Evolutionary conservation across 176 grass and related monocot genomes (phyloP).

Genomic region (Oryza officinalis): DNA sequence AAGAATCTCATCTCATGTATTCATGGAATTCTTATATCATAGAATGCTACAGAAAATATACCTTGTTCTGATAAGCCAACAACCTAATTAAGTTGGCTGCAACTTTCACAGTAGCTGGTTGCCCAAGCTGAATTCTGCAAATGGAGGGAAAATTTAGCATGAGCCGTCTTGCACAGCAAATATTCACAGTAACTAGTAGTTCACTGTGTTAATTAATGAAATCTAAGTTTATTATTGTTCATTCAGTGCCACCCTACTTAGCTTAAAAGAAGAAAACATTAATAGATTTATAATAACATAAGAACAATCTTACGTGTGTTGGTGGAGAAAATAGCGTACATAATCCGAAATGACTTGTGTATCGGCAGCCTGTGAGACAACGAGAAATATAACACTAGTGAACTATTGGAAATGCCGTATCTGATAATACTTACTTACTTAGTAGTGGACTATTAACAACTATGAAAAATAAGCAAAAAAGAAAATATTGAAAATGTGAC

Average conservation of each 20-base stretch:
- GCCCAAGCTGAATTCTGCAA: constrained; percentile 88
- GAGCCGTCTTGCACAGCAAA: constrained; percentile 33
- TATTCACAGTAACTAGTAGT: background rate
- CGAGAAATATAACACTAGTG: constrained; percentile 11
- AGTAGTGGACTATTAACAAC: background rate
- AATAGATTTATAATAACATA: background rate
- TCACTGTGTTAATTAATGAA: background rate
- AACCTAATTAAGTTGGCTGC: constrained; percentile 90
- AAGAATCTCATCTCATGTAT: background rate
- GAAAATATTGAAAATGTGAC: background rate
- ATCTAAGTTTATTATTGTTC: background rate
- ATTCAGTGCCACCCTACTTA: background rate
- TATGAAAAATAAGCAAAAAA: background rate
- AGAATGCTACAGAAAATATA: constrained; percentile 35
- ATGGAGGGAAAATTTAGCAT: constrained; percentile 10
- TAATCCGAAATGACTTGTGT: constrained; percentile 94
- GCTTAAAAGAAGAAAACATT: constrained; percentile 1
- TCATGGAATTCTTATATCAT: background rate
- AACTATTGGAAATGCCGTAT: background rate
- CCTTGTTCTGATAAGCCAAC: constrained; percentile 96
- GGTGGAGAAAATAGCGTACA: constrained; percentile 94
- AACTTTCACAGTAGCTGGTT: constrained; percentile 93
- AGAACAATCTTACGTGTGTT: constrained; percentile 83
- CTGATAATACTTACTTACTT: background rate
- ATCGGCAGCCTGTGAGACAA: constrained; percentile 77